phyloP scores from a whole-genome alignment of 2,329 filamentous ascomycete species.

The Diatrype stigma region DNA sequence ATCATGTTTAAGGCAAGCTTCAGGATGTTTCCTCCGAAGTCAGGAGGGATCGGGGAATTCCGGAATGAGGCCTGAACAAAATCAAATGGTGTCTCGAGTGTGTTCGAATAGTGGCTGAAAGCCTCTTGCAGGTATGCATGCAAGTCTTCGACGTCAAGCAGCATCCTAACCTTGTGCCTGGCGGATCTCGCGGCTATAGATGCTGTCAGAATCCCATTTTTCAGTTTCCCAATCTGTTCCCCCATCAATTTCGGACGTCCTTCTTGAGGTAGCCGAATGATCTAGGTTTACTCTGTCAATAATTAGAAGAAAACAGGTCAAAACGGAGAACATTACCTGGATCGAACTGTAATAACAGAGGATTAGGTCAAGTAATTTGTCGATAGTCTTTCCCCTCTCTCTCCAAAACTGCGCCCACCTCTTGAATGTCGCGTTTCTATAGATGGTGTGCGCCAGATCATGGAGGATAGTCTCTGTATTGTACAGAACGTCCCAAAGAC shows the following conservation, averaged over 20 bases:
- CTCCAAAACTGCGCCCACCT: constrained; percentile 31
- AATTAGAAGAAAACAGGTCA: neutral
- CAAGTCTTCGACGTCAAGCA: constrained; percentile 41
- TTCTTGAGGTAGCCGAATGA: constrained; percentile 39
- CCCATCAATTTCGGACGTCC: constrained; percentile 39
- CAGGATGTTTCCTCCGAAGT: constrained; percentile 47
- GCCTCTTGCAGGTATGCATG: constrained; percentile 43
- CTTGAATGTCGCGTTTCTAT: constrained; percentile 21
- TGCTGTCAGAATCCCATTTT: constrained; percentile 32
- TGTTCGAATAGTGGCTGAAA: constrained; percentile 45
- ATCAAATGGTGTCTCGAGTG: constrained; percentile 44
- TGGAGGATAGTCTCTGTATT: constrained; percentile 31
- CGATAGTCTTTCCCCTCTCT: constrained; percentile 31
- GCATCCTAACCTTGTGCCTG: constrained; percentile 39
- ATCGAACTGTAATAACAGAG: constrained; percentile 42
- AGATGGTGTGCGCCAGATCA: constrained; percentile 21
- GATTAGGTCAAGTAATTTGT: constrained; percentile 36
- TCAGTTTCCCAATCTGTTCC: constrained; percentile 39
- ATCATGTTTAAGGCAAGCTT: constrained; percentile 33
- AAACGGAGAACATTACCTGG: constrained; percentile 14
- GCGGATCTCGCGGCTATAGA: constrained; percentile 30
- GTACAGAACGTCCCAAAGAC: constrained; percentile 23
- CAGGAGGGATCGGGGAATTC: constrained; percentile 40
- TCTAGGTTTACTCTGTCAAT: neutral
- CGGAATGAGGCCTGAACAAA: constrained; percentile 43